phyloP scores from a whole-genome alignment of 805 yeast genomes.

The Blastobotrys terrestris region DNA sequence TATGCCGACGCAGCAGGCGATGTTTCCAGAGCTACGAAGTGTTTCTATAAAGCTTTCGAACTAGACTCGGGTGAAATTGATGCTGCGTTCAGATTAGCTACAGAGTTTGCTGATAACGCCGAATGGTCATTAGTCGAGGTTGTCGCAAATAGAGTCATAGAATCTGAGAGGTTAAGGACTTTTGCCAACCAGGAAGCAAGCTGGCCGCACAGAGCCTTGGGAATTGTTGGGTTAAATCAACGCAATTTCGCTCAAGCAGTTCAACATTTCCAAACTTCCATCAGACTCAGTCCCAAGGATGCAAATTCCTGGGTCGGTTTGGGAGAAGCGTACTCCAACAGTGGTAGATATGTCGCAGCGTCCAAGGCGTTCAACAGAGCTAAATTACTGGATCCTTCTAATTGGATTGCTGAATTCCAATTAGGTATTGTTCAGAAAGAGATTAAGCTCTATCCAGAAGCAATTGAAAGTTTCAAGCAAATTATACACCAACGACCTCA shows the following conservation, averaged over 20 bases:
- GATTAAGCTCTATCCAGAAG: slow-evolving; percentile 59
- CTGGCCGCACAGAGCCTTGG: slow-evolving; percentile 91
- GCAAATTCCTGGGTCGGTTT: slow-evolving; percentile 84
- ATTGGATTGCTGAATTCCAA: slow-evolving; percentile 61
- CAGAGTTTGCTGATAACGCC: slow-evolving; percentile 53
- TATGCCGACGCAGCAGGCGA: slow-evolving; percentile 57
- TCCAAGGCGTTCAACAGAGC: slow-evolving; percentile 73
- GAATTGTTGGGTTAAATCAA: slow-evolving; percentile 64
- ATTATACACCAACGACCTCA: slow-evolving; percentile 41
- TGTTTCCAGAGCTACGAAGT: slow-evolving; percentile 64
- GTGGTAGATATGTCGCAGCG: slow-evolving; percentile 86
- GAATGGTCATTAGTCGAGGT: slow-evolving; percentile 87
- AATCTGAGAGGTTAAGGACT: slow-evolving; percentile 47
- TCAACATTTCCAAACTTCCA: slow-evolving; percentile 81
- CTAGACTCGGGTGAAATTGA: slow-evolving; percentile 66
- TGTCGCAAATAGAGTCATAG: slow-evolving; percentile 58
- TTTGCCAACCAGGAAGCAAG: slow-evolving; percentile 13
- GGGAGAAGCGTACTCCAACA: slow-evolving; percentile 88
- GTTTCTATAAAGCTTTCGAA: slow-evolving; percentile 86
- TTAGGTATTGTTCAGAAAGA: slow-evolving; percentile 59
- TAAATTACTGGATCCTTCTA: slow-evolving; percentile 43
- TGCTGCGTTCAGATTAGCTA: slow-evolving; percentile 70
- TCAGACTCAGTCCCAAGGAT: slow-evolving; percentile 63
- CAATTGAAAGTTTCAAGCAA: slow-evolving; percentile 42
- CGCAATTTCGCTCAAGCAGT: slow-evolving; percentile 75